These are phyloP conservation scores for Russula virescens DNA, from an alignment of 768 basidiomycete genomes.

Conservation along the genomic window DNA sequence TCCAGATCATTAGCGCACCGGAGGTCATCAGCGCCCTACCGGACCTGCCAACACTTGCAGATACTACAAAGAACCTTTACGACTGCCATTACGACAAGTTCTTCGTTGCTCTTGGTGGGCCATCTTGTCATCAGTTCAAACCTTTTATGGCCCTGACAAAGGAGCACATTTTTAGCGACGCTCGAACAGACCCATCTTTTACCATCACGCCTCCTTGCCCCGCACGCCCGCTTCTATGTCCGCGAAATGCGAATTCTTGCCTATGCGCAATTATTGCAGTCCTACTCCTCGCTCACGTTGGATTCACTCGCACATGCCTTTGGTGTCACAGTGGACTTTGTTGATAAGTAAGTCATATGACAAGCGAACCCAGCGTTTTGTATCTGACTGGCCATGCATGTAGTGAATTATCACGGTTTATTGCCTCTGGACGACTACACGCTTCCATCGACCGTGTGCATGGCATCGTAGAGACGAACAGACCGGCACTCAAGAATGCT, in stretches of 20 bases:
- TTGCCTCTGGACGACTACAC: slow-evolving; percentile 78
- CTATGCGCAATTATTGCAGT: slow-evolving; percentile 87
- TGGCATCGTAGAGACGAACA: slow-evolving; percentile 88
- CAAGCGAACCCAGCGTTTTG: neutral
- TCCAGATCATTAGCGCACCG: slow-evolving; percentile 74
- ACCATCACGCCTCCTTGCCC: slow-evolving; percentile 80
- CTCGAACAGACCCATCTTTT: slow-evolving; percentile 84
- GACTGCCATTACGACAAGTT: slow-evolving; percentile 94
- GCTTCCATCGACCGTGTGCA: slow-evolving; percentile 93
- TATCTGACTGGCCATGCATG: slow-evolving; percentile 5
- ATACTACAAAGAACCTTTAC: slow-evolving; percentile 81
- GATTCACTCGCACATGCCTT: slow-evolving; percentile 83
- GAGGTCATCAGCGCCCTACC: slow-evolving; percentile 85
- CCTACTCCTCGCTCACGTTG: slow-evolving; percentile 83
- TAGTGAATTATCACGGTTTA: slow-evolving; percentile 90
- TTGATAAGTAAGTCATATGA: slow-evolving; percentile 64
- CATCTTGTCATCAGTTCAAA: neutral
- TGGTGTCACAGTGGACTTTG: slow-evolving; percentile 81
- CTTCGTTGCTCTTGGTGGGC: slow-evolving; percentile 78
- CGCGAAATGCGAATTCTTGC: slow-evolving; percentile 96
- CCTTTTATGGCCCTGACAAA: slow-evolving; percentile 1
- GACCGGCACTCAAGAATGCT: slow-evolving; percentile 67
- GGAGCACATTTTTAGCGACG: slow-evolving; percentile 46
- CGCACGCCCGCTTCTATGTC: slow-evolving; percentile 84
- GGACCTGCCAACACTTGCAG: slow-evolving; percentile 74